phyloP scores from a whole-genome alignment of 208 protist species.

The Wallacemonas sp. region DNA sequence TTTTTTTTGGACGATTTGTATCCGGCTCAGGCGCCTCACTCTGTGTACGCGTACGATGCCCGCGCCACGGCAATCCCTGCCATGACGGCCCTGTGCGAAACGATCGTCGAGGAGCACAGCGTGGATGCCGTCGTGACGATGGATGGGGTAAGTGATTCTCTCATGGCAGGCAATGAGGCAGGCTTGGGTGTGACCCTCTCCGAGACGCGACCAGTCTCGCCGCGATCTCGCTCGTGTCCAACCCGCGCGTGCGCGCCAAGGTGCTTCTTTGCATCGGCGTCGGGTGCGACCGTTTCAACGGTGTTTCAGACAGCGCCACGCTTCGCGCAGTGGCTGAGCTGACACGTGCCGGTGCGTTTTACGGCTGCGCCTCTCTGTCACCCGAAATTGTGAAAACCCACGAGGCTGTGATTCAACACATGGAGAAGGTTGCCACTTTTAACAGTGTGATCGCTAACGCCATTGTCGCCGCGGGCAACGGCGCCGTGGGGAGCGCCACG shows the following conservation, averaged over 20 bases:
- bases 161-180: constrained; percentile 20
- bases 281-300: constrained; percentile 19
- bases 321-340: constrained; percentile 19
- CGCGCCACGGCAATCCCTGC: constrained; percentile 5
- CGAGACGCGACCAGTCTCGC: constrained; percentile 18
- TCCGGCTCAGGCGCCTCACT: constrained; percentile 17
- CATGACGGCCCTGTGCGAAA: not conserved
- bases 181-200: constrained; percentile 16
- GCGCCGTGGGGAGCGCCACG: not conserved
- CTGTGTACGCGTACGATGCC: constrained; percentile 18
- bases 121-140: constrained; percentile 16
- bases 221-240: constrained; percentile 10
- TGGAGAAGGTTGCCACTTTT: constrained; percentile 7
- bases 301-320: constrained; percentile 14
- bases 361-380: constrained; percentile 11
- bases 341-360: constrained; percentile 13
- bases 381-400: not conserved
- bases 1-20: constrained; percentile 23
- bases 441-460: constrained; percentile 14
- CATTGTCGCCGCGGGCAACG: constrained; percentile 8
- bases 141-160: constrained; percentile 17
- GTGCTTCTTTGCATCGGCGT: constrained; percentile 14
- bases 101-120: constrained; percentile 4
- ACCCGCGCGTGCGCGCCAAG: constrained; percentile 6
- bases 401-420: not conserved